These are phyloP conservation scores for Torulaspora maleeae DNA, from an alignment of 805 yeast species.

Conservation along the genomic window DNA sequence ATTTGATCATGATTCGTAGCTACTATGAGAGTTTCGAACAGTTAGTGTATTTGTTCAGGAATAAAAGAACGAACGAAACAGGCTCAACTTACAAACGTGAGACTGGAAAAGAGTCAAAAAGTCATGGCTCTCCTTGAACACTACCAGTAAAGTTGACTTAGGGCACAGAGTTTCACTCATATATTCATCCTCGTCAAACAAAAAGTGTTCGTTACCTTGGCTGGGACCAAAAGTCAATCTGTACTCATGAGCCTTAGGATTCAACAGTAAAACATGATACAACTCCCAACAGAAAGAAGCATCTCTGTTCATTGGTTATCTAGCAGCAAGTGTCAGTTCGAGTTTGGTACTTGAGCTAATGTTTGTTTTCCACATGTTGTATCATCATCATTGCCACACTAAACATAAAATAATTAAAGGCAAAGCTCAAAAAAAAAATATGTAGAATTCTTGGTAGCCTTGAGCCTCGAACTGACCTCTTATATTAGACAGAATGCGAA, in stretches of 20 bases:
- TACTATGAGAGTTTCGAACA: background rate
- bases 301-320: background rate
- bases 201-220: constrained; percentile 12
- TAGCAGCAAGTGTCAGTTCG: no score
- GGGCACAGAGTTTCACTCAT: constrained; percentile 36
- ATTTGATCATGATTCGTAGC: background rate
- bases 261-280: constrained; percentile 11
- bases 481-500: background rate
- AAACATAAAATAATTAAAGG: background rate
- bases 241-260: constrained; percentile 1
- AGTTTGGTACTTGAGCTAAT: background rate
- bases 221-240: constrained; percentile 22
- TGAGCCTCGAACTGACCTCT: background rate
- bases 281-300: constrained; percentile 16
- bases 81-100: constrained; percentile 8
- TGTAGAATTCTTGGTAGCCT: background rate
- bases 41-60: background rate
- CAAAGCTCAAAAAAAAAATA: background rate
- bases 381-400: no score
- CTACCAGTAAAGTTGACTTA: constrained; percentile 27
- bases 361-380: background rate
- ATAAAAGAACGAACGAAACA: background rate
- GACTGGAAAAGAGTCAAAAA: constrained; percentile 8
- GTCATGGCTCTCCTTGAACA: constrained; percentile 35
- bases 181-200: constrained; percentile 9